A percentile compares a stretch with the other conserved stretches of the same genome.
Evolutionary conservation across 768 basidiomycete genomes (phyloP).

Genomic region (Trametes cinnabarina): DNA sequence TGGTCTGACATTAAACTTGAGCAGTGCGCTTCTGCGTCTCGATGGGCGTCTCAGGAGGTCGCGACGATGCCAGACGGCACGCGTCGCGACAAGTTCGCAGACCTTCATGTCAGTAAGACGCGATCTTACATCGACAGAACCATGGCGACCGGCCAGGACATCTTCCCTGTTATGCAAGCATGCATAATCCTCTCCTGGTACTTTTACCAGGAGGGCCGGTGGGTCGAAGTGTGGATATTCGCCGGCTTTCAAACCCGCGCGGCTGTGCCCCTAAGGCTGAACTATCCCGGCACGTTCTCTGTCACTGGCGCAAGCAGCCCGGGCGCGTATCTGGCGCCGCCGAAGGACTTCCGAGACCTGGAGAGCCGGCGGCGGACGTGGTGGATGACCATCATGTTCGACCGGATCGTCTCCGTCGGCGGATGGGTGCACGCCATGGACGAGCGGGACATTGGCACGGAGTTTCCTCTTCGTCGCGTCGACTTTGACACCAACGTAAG

Average conservation of each 20-base stretch:
- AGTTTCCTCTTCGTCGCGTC: constrained; percentile 68
- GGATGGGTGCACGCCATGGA: constrained; percentile 87
- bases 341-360: constrained; percentile 70
- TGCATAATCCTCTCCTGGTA: constrained; percentile 87
- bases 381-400: constrained; percentile 91
- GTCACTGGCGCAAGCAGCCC: constrained; percentile 65
- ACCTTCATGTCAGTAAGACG: constrained; percentile 85
- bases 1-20: constrained; percentile 14
- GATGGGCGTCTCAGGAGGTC: constrained; percentile 74
- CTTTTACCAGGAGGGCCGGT: constrained; percentile 84
- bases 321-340: constrained; percentile 77
- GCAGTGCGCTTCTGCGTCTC: constrained; percentile 80
- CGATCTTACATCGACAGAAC: constrained; percentile 84
- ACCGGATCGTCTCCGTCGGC: constrained; percentile 66
- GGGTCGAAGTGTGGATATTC: constrained; percentile 93
- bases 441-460: constrained; percentile 81
- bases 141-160: constrained; percentile 86
- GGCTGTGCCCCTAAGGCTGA: constrained; percentile 76
- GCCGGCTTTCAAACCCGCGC: constrained; percentile 83
- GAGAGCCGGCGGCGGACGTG: constrained; percentile 80
- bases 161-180: constrained; percentile 84
- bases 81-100: constrained; percentile 81
- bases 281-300: constrained; percentile 79
- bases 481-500: constrained; percentile 77
- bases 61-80: constrained; percentile 70